Evolutionary conservation across 225 moss, liverwort and hornwort genomes (phyloP).

Genomic region (Bryoerythrophyllum caledonicum): DNA sequence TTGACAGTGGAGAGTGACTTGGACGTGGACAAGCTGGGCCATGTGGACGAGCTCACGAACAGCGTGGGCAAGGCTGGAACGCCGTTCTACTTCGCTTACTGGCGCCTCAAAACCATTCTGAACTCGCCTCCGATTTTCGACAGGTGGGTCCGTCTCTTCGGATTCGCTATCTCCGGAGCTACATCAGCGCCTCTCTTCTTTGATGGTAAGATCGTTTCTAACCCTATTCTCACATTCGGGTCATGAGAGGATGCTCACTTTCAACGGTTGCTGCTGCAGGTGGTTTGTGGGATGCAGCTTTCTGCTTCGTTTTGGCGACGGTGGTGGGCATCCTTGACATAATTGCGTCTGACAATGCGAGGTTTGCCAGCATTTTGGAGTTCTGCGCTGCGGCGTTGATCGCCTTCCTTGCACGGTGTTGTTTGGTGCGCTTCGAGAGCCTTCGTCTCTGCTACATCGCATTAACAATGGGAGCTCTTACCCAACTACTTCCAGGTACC

Average conservation of each 20-base stretch:
- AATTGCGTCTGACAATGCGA: conserved; percentile 51
- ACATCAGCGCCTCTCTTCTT: conserved; percentile 76
- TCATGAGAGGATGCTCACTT: not conserved
- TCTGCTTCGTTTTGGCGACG: conserved; percentile 61
- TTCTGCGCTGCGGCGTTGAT: conserved; percentile 66
- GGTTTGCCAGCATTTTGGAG: conserved; percentile 70
- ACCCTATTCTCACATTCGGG: not conserved
- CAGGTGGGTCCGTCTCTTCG: conserved; percentile 68
- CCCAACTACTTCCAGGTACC: conserved; percentile 80
- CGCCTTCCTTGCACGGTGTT: conserved; percentile 57
- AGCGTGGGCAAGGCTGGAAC: conserved; percentile 62
- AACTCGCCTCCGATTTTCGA: conserved; percentile 63
- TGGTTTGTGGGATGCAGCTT: conserved; percentile 58
- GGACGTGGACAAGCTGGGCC: conserved; percentile 89
- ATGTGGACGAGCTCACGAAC: conserved; percentile 77
- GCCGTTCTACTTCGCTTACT: conserved; percentile 72
- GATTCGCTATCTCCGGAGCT: conserved; percentile 66
- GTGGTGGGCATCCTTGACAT: conserved; percentile 74
- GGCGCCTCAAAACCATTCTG: conserved; percentile 79
- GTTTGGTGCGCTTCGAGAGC: conserved; percentile 41
- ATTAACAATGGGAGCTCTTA: conserved; percentile 71
- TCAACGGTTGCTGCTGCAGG: conserved; percentile 35
- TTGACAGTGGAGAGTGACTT: conserved; percentile 73
- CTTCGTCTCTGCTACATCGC: conserved; percentile 70
- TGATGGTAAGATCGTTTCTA: conserved; percentile 43